Base-by-base conservation (phyloP, 768 basidiomycete genomes). In the Lenzites betulinus region DNA sequence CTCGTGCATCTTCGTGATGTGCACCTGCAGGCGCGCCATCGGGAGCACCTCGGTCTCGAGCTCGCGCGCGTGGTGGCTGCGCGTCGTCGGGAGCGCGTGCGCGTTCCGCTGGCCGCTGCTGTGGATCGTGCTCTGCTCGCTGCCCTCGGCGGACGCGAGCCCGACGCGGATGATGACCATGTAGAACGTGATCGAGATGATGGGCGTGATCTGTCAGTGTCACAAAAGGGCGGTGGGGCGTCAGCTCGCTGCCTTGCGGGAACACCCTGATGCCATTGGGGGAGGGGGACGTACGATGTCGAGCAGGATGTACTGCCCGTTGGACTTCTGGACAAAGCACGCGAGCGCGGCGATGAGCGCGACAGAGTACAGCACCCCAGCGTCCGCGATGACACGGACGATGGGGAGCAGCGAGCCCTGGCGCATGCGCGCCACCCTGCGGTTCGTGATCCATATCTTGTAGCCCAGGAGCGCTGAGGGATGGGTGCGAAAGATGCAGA, bases 101-200 rank as follows among this genome's bases (percentile, higher is more conserved):
- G 6, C 11, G 30, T 33, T 4, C 6, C 30, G 4, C 6, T 33
- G 30, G 30, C 30, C 30, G 11, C 6, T 33, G 30, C 30, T 33
- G 30, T 33, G 30, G 30, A 33, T 33, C 30, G 30, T 33, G 30
- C 30, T 33, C 30, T 58, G 38, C 1, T 15, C 30, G 39, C 48
- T 58, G 12, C 56, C 48, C 12, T 33, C 12, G 6, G 54, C 39
- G 25, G 51, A 36, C n/a, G 59, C 30, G 25, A 65, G 58, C 2
- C 66, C 66, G 41, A 66, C 60, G 13, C 66, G 66, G 43, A 70
- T 59, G 58, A 70, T 66, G 41, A 68, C 63, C 67, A 70, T 69
- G 54, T 64, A 70, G 54, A 70, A 70, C 18, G 67, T 57, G 25
- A 70, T 65, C 7, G 69, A 69, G 18, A 70, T 67, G 52, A 68